These are phyloP conservation scores for Neurospora sp. DNA, from an alignment of 495 filamentous ascomycete species.

Conservation along the genomic window DNA sequence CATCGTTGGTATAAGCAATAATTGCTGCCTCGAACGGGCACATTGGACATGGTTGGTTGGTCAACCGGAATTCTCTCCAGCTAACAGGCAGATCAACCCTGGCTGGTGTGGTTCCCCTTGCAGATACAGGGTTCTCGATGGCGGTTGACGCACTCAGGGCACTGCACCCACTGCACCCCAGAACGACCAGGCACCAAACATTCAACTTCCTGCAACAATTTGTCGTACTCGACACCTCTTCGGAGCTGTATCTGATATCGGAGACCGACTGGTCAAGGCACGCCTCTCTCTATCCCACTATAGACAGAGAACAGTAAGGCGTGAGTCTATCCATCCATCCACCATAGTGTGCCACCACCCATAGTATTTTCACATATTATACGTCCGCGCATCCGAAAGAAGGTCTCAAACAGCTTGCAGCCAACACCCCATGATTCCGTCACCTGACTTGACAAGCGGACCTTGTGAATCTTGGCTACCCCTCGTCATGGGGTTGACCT, in stretches of 20 bases:
- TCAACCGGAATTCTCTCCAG: not conserved
- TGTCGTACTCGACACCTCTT: not conserved
- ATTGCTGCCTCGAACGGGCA: not conserved
- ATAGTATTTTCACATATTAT: not conserved
- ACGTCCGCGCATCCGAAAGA: not conserved
- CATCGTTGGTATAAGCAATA: not conserved
- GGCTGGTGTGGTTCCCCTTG: not conserved
- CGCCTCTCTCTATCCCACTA: not conserved
- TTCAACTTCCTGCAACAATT: not conserved
- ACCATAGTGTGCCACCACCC: not conserved
- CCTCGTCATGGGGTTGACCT: constrained; percentile 1
- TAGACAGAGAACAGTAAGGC: not conserved
- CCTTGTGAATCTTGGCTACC: not conserved
- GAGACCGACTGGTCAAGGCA: not conserved
- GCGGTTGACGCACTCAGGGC: not conserved
- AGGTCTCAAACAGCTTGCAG: not conserved
- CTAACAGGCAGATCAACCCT: not conserved
- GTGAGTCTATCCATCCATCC: not conserved
- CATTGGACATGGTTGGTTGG: not conserved
- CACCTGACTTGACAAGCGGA: constrained; percentile 1
- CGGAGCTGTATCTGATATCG: not conserved
- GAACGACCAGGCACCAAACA: not conserved
- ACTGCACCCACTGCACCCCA: not conserved
- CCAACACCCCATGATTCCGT: not conserved
- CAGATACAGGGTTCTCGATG: not conserved